phyloP scores from a whole-genome alignment of 441 rosid species.

The Aleurites moluccanus region DNA sequence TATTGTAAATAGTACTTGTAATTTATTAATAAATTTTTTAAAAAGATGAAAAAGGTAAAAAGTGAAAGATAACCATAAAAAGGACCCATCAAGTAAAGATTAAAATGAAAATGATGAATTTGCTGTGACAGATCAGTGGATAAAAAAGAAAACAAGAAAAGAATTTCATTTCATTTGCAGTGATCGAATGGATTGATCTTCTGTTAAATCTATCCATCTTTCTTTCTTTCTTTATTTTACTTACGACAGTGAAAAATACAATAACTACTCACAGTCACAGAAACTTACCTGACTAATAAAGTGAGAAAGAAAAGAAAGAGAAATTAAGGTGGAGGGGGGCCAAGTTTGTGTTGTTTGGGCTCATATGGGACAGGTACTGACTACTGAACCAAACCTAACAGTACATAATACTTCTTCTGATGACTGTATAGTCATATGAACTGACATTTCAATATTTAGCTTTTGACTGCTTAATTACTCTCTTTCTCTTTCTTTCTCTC shows the following conservation, averaged over 20 bases:
- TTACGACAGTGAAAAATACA: not conserved
- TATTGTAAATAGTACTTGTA: too few relatives aligned
- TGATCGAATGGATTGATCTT: not conserved
- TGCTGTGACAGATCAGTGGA: slow-evolving; percentile 33
- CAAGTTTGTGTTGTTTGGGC: slow-evolving; percentile 16
- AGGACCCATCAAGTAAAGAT: slow-evolving; percentile 7
- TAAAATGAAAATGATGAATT: not conserved
- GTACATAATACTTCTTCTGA: slow-evolving; percentile 15
- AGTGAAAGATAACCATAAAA: slow-evolving; percentile 18
- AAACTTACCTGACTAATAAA: not conserved
- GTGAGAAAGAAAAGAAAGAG: not conserved
- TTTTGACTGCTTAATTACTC: slow-evolving; percentile 23
- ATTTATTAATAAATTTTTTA: too few relatives aligned
- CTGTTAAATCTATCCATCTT: slow-evolving; percentile 13
- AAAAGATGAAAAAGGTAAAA: not conserved
- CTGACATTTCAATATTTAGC: slow-evolving; percentile 39
- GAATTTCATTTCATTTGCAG: slow-evolving; percentile 11
- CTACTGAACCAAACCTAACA: slow-evolving; percentile 23
- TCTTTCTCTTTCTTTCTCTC: slow-evolving; percentile 12
- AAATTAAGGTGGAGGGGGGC: not conserved
- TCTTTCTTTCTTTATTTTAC: not conserved
- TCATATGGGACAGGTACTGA: slow-evolving; percentile 24
- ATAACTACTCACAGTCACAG: slow-evolving; percentile 19
- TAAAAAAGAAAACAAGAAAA: slow-evolving; percentile 22
- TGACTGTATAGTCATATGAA: slow-evolving; percentile 36